Evolutionary conservation across 257 asterid genomes (phyloP), one percentile per base, ranked within the genome.

Genomic region (Leonotis leonurus): DNA sequence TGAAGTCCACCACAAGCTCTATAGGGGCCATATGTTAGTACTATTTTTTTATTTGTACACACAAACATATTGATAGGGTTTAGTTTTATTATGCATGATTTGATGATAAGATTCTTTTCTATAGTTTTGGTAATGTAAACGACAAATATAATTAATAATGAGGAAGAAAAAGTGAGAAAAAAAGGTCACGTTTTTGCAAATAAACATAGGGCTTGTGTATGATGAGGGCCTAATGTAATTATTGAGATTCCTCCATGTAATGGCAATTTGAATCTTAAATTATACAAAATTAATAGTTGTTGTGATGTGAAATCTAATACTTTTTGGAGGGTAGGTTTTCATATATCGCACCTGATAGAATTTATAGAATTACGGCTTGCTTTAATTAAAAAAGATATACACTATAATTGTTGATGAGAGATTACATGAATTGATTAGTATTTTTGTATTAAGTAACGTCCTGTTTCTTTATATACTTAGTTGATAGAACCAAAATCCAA

Each of bases 1-100:
- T 65, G 73, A 48, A 36, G n/a, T 52, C 37, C 26, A 39, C 48
- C 17, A 51, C 41, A n/a, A n/a, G 71, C 67, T 33, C 35, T 52
- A 26, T 17, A 54, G 33, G 6, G 17, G 49, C 43, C 48, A 27
- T 8, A 25, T 2, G 21, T n/a, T n/a, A 35, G 2, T 52, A 39
- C 36, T 44, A 39, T 10, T 25, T 10, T 0, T 22, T 46, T 21
- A 8, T 0, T 6, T 8, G 8, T 7, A 44, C 2, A 17, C 4
- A 13, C 5, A 14, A 13, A 14, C 8, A 45, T 33, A 33, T 33
- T 33, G 14, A 49, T 22, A 21, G 11, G 13, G 8, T 49, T 22
- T 49, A 25, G 8, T 49, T 22, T 3, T 22, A 6, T 9, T 9
- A 9, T 11, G 3, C 5, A 49, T 49, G 35, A 56, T 36, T 56